These are phyloP conservation scores for Massariosphaeria phaeospora DNA, from an alignment of 495 filamentous ascomycete species.

Conservation along the genomic window DNA sequence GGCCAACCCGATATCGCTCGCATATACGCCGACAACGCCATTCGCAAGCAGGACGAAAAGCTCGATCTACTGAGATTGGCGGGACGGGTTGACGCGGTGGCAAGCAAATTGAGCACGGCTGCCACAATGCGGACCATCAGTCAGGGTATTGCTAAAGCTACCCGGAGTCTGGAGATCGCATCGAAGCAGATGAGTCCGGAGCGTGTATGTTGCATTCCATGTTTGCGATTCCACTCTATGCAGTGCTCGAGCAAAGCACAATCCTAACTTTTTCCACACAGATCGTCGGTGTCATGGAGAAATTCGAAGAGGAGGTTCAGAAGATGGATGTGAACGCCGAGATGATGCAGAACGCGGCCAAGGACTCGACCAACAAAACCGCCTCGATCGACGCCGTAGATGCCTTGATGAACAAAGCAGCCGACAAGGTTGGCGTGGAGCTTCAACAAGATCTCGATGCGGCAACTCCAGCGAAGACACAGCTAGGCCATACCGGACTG, in stretches of 20 bases:
- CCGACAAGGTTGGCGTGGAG: conserved; percentile 77
- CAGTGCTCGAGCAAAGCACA: neutral
- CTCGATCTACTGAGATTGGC: conserved; percentile 58
- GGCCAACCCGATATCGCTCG: conserved; percentile 71
- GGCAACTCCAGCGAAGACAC: conserved; percentile 39
- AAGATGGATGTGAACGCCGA: conserved; percentile 76
- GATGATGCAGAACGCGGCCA: conserved; percentile 79
- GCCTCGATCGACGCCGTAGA: conserved; percentile 82
- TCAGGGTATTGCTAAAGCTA: conserved; percentile 59
- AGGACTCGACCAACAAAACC: conserved; percentile 64
- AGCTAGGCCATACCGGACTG: conserved; percentile 41
- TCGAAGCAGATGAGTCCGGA: conserved; percentile 69
- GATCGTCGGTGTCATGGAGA: conserved; percentile 64
- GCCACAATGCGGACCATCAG: conserved; percentile 65
- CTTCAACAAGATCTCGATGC: conserved; percentile 64
- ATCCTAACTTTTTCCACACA: conserved; percentile 27
- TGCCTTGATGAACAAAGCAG: conserved; percentile 70
- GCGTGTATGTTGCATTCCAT: conserved; percentile 43
- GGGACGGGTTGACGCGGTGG: conserved; percentile 59
- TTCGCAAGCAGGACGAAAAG: conserved; percentile 68
- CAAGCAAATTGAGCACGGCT: conserved; percentile 58
- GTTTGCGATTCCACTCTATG: too few relatives aligned
- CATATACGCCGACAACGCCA: conserved; percentile 79
- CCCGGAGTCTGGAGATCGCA: too few relatives aligned
- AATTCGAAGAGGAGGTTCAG: conserved; percentile 78